Evolutionary conservation across 495 filamentous ascomycete genomes (phyloP).

Genomic region (Trichoderma asperelloides): DNA sequence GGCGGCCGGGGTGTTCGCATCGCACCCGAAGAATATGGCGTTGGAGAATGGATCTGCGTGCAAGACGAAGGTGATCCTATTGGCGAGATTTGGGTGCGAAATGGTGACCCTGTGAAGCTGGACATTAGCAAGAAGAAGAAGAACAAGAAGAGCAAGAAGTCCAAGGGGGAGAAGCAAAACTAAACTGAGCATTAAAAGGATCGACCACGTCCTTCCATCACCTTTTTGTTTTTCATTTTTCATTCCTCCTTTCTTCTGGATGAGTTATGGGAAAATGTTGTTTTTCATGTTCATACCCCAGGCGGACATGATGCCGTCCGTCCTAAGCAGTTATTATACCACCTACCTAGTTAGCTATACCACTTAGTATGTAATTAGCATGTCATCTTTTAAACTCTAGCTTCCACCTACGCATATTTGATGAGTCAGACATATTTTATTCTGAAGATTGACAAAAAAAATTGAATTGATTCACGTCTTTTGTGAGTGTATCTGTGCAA

Average conservation of each 20-base stretch:
- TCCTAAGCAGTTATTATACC: background rate
- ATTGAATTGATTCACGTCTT: background rate
- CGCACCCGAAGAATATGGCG: constrained; percentile 55
- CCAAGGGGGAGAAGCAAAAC: background rate
- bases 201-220: too few relatives aligned
- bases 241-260: background rate
- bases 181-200: background rate
- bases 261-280: background rate
- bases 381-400: background rate
- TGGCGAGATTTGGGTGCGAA: constrained; percentile 51
- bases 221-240: background rate
- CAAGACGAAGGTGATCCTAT: constrained; percentile 54
- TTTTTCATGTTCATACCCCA: background rate
- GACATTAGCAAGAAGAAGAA: constrained; percentile 10
- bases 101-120: constrained; percentile 11
- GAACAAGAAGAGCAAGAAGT: background rate
- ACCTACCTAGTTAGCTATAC: background rate
- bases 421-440: background rate
- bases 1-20: constrained; percentile 56
- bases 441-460: too few relatives aligned
- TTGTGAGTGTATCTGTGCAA: background rate
- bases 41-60: constrained; percentile 64
- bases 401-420: background rate
- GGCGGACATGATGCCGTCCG: background rate
- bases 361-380: background rate